These are phyloP conservation scores for Debaryomycetaceae sp. DNA, from an alignment of 1,139 yeast species.

Conservation along the genomic window DNA sequence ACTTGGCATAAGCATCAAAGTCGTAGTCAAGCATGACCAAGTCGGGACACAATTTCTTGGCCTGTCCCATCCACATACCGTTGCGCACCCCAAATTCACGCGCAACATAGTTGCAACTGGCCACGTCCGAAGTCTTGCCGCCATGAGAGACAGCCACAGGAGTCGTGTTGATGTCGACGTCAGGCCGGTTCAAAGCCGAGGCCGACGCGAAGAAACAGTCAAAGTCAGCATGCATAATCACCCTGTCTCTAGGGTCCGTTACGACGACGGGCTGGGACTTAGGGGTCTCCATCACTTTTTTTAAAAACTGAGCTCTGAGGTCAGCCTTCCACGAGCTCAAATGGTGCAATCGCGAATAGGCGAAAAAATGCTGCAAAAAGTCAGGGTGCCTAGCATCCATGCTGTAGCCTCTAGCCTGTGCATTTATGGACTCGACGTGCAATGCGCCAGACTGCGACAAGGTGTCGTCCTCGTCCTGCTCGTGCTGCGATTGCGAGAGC, in stretches of 20 bases:
- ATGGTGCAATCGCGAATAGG: conserved; percentile 82
- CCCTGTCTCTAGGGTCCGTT: conserved; percentile 14
- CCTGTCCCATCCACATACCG: conserved; percentile 85
- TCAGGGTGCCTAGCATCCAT: conserved; percentile 73
- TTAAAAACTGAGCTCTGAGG: conserved; percentile 55
- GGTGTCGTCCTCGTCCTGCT: conserved; percentile 8
- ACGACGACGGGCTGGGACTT: conserved; percentile 7
- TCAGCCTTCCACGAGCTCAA: conserved; percentile 84
- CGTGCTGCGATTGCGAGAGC: conserved; percentile 8
- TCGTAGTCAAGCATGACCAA: conserved; percentile 64
- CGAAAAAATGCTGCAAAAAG: conserved; percentile 67
- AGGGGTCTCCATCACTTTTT: conserved; percentile 27
- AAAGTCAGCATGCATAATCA: conserved; percentile 79
- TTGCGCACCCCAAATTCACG: conserved; percentile 68
- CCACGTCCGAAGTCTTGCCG: conserved; percentile 65
- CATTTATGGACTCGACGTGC: conserved; percentile 6
- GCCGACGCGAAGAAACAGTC: conserved; percentile 94
- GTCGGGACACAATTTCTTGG: conserved; percentile 61
- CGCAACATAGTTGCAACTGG: conserved; percentile 89
- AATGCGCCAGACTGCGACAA: conserved; percentile 7
- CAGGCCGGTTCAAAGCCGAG: conserved; percentile 57
- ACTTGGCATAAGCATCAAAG: conserved; percentile 63
- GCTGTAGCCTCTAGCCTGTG: conserved; percentile 12
- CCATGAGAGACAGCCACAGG: conserved; percentile 91
- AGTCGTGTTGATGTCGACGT: conserved; percentile 48